phyloP scores from a whole-genome alignment of 164 flowering plant species.

The Warburgia ugandensis region DNA sequence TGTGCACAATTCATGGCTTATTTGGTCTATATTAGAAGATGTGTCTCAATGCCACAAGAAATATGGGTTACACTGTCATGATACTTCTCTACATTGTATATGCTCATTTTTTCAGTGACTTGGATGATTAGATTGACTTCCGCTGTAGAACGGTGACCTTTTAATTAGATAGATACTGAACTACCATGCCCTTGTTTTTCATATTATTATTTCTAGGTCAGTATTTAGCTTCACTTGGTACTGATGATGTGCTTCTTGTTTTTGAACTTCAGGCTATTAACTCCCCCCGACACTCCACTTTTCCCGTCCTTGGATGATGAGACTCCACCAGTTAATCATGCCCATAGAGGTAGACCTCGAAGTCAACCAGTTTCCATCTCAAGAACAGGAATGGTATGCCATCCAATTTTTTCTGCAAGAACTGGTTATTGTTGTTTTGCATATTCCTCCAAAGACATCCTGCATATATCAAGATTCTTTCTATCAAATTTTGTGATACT shows the following conservation, averaged over 20 bases:
- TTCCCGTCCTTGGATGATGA: constrained; percentile 90
- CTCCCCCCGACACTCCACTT: constrained; percentile 99
- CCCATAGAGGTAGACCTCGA: constrained; percentile 67
- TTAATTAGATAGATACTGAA: no score
- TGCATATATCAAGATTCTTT: background rate
- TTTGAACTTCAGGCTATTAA: constrained; percentile 60
- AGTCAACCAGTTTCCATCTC: constrained; percentile 77
- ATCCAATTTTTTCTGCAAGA: background rate
- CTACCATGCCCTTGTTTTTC: no score
- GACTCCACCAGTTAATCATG: constrained; percentile 33
- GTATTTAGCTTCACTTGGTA: background rate
- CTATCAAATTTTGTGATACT: background rate
- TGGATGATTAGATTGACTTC: no score
- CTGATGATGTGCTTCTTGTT: constrained; percentile 8
- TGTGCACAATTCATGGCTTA: no score
- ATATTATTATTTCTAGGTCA: no score
- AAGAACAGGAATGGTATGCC: constrained; percentile 71
- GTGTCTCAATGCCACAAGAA: no score
- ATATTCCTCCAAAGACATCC: background rate
- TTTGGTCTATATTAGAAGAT: no score
- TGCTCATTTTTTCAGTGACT: no score
- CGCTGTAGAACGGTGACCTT: no score
- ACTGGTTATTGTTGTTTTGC: constrained; percentile 1
- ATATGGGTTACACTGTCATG: no score
- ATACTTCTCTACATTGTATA: no score